phyloP scores from a whole-genome alignment of 2,329 filamentous ascomycete genomes.

The Sporothrix dimorphospora region DNA sequence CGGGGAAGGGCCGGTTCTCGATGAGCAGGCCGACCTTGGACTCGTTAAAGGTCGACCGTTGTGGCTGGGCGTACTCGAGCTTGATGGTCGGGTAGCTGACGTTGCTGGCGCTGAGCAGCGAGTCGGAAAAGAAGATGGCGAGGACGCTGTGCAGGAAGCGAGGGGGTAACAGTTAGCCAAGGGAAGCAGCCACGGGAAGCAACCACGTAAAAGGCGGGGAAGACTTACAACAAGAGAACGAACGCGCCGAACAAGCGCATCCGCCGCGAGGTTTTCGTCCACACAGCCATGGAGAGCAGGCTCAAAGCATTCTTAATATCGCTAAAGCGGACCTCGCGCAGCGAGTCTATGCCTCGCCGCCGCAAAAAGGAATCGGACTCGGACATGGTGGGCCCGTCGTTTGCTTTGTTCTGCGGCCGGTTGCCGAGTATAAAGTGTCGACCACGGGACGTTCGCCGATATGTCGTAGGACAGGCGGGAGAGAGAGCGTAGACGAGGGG shows the following conservation, averaged over 20 bases:
- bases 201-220: neutral
- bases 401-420: neutral
- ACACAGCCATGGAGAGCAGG: slow-evolving; percentile 37
- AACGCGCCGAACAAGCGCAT: slow-evolving; percentile 40
- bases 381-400: slow-evolving; percentile 23
- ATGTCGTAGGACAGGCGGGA: slow-evolving; percentile 14
- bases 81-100: slow-evolving; percentile 39
- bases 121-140: slow-evolving; percentile 29
- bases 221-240: slow-evolving; percentile 41
- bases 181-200: neutral
- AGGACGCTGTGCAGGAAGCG: neutral
- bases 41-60: slow-evolving; percentile 48
- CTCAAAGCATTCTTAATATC: slow-evolving; percentile 26
- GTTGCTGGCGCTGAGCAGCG: slow-evolving; percentile 23
- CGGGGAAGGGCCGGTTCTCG: slow-evolving; percentile 54
- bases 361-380: slow-evolving; percentile 26
- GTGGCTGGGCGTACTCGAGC: slow-evolving; percentile 42
- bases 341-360: slow-evolving; percentile 29
- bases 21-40: slow-evolving; percentile 60
- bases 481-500: neutral
- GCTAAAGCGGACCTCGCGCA: slow-evolving; percentile 27
- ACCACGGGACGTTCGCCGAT: neutral
- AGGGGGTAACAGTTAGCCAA: neutral
- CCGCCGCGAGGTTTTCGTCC: slow-evolving; percentile 43
- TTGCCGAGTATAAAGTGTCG: slow-evolving; percentile 1